Conservation (phyloP, 2,329 filamentous ascomycete genomes). For the Aspergillus bombycis region DNA sequence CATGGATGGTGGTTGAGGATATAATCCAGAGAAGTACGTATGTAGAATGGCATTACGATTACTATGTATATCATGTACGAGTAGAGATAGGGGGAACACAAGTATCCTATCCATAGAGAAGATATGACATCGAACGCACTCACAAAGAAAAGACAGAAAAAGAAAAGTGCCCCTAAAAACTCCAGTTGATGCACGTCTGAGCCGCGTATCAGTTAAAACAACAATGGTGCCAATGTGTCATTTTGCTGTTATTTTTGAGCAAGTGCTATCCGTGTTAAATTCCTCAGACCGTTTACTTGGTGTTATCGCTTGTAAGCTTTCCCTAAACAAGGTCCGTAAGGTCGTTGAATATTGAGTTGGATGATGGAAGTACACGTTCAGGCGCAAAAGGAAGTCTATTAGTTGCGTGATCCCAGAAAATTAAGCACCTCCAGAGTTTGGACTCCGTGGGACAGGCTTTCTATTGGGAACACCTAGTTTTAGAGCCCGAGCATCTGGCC, state of each 20-base stretch:
- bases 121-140: neutral
- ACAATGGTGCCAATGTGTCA: neutral
- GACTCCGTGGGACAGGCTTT: slow-evolving; percentile 41
- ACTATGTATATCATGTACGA: neutral
- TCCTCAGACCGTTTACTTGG: neutral
- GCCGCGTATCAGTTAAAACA: neutral
- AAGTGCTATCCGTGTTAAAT: neutral
- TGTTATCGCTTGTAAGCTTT: neutral
- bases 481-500: slow-evolving; percentile 31
- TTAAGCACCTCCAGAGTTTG: slow-evolving; percentile 14
- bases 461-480: slow-evolving; percentile 43
- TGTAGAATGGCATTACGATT: neutral
- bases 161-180: neutral
- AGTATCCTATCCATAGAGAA: neutral
- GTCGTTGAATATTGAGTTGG: neutral
- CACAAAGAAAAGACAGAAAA: neutral
- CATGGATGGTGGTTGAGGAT: neutral
- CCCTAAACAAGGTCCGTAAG: neutral
- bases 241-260: neutral
- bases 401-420: neutral
- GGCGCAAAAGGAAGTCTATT: neutral
- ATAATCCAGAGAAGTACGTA: neutral
- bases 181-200: neutral
- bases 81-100: neutral
- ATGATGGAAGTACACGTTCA: neutral